A percentile compares a stretch with the other conserved stretches of the same genome.
phyloP scores from a whole-genome alignment of 2,329 filamentous ascomycete species.

The Aschersonia sp. region DNA sequence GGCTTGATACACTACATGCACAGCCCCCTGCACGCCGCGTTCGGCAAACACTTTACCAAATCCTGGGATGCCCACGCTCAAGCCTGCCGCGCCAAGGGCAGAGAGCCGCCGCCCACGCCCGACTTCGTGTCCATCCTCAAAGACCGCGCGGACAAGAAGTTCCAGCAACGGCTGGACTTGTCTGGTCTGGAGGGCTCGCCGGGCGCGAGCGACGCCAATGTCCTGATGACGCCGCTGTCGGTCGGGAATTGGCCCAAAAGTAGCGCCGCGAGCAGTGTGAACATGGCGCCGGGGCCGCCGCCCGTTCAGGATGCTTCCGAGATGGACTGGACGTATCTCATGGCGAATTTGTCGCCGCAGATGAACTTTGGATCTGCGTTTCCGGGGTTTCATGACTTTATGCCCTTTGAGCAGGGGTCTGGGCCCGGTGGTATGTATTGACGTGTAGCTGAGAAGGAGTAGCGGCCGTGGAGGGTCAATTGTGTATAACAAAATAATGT shows the following conservation, averaged over 20 bases:
- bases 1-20: constrained; percentile 33
- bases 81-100: constrained; percentile 29
- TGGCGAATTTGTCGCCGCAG: constrained; percentile 24
- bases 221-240: constrained; percentile 16
- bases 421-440: constrained; percentile 1
- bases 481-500: too few relatives aligned
- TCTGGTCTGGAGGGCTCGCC: neutral
- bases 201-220: neutral
- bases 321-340: constrained; percentile 35
- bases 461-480: too few relatives aligned
- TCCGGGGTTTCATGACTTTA: constrained; percentile 15
- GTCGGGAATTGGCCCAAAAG: constrained; percentile 2
- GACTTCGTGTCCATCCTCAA: constrained; percentile 32
- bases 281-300: constrained; percentile 1
- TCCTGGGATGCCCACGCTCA: constrained; percentile 45
- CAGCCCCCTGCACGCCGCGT: constrained; percentile 42
- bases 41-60: constrained; percentile 43
- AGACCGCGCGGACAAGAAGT: constrained; percentile 24
- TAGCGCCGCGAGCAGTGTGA: constrained; percentile 7
- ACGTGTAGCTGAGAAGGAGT: neutral
- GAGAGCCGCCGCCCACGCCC: constrained; percentile 23
- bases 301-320: constrained; percentile 17
- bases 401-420: constrained; percentile 7
- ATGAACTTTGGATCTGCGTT: constrained; percentile 10
- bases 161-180: constrained; percentile 4